Evolutionary conservation across 345 rosid species (phyloP).

Genomic region (Populus simonii): DNA sequence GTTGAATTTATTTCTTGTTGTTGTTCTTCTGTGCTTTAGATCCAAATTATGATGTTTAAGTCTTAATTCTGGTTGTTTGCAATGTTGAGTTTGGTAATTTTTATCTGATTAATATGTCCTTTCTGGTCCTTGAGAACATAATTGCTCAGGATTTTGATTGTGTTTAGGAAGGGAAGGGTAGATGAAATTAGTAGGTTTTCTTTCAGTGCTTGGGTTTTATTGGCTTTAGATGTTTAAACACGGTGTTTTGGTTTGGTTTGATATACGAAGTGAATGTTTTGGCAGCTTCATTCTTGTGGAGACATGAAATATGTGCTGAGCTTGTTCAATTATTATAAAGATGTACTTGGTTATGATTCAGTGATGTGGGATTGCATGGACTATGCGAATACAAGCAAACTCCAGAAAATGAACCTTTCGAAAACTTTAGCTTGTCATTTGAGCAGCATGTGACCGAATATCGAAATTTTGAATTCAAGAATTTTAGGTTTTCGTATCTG

Average conservation of each 20-base stretch:
- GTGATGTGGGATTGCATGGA: background rate
- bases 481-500: background rate
- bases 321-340: constrained; percentile 4
- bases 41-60: constrained; percentile 21
- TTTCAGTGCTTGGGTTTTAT: constrained; percentile 7
- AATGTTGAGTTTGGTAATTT: constrained; percentile 20
- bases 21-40: constrained; percentile 20
- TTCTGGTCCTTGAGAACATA: background rate
- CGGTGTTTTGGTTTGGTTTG: constrained; percentile 4
- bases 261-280: background rate
- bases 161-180: background rate
- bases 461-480: constrained; percentile 6
- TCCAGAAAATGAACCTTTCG: background rate
- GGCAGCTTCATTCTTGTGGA: constrained; percentile 12
- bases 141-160: constrained; percentile 12
- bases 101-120: constrained; percentile 17
- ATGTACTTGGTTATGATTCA: background rate
- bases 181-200: background rate
- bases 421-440: background rate
- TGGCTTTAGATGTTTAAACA: constrained; percentile 6
- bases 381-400: background rate
- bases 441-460: background rate
- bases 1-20: constrained; percentile 18
- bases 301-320: background rate
- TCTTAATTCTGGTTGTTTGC: constrained; percentile 11